Base-by-base conservation (phyloP, 768 basidiomycete genomes). In the Sarcodon sp. region DNA sequence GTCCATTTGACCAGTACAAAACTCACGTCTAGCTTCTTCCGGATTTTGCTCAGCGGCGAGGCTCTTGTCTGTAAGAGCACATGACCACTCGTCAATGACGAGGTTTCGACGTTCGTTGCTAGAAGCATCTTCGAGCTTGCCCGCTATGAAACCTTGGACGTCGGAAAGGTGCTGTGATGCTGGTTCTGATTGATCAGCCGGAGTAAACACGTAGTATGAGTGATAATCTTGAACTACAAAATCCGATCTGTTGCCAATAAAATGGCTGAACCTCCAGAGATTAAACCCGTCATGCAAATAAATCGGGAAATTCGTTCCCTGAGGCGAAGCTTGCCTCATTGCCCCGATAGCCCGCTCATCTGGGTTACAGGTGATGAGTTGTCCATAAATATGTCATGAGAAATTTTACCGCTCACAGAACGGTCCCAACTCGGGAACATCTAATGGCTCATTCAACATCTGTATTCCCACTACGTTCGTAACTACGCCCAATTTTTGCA, bases 221-320 rank as follows among this genome's bases (percentile, higher is more conserved):
- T 87, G 86, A 57, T 85, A 78, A 50, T 89, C 85, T 51, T 81
- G 68, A 5, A 87, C 75, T 18, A 83, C 69, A 50, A 84, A 87
- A 53, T 83, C 79, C 0, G 60, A 54, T 47, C 77, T 64, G 34
- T 64, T 60, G 2, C 72, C 67, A 4, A 79, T 64, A 53, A 66
- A 83, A 16, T 62, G 53, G 37, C 68, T 69, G 59, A 76, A 82
- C 15, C 67, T 62, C 7, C 65, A 57, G 12, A 77, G 62, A 53
- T 84, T 66, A 64, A 87, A 89, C 0, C 69, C 81, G 47, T 87
- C 81, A 47, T 80, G 78, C 21, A 87, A 55, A 57, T 86, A 84
- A 1, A 86, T 53, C 2, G 86, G 80, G 43, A 87, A 70, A 27
- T 50, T 54, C 0, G 57, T 46, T 3, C 60, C 64, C 27, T 59